Percentiles rank a stretch among this genome's conserved stretches.
These are phyloP conservation scores for Podaxis rugospora DNA, from an alignment of 768 basidiomycete species.

Conservation along the genomic window DNA sequence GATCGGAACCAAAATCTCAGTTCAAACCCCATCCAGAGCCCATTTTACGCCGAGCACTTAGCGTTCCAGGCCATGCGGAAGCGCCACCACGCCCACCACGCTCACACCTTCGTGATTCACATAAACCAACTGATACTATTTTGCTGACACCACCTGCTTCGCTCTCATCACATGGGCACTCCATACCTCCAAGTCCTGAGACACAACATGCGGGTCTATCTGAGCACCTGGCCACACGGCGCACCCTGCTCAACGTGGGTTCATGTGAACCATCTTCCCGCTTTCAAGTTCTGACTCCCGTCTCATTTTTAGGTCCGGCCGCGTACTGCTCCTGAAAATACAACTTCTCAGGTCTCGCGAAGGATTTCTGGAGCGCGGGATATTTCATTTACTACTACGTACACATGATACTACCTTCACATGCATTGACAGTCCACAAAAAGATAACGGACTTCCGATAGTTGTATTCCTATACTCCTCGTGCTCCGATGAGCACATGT, in stretches of 20 bases:
- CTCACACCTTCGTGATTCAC: constrained; percentile 18
- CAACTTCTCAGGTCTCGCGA: neutral
- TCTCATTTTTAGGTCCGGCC: constrained; percentile 7
- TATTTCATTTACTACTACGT: neutral
- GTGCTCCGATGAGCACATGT: neutral
- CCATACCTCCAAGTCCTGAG: neutral
- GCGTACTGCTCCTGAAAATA: constrained; percentile 2
- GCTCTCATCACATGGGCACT: neutral
- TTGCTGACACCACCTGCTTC: constrained; percentile 13
- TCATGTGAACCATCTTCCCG: neutral
- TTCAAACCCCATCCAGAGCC: neutral
- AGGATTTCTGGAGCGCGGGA: neutral
- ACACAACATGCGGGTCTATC: neutral
- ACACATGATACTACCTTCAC: constrained; percentile 1
- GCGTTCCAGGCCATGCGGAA: neutral
- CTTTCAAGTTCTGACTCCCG: neutral
- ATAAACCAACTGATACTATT: neutral
- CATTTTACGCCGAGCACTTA: constrained; percentile 6
- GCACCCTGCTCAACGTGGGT: constrained; percentile 8
- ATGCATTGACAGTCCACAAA: neutral
- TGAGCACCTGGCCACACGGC: neutral
- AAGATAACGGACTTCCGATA: constrained; percentile 1
- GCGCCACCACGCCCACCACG: constrained; percentile 18
- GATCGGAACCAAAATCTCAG: neutral
- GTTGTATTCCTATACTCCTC: constrained; percentile 5